phyloP scores from a whole-genome alignment of 306 rosid genomes.

The Quercus berberidifolia region DNA sequence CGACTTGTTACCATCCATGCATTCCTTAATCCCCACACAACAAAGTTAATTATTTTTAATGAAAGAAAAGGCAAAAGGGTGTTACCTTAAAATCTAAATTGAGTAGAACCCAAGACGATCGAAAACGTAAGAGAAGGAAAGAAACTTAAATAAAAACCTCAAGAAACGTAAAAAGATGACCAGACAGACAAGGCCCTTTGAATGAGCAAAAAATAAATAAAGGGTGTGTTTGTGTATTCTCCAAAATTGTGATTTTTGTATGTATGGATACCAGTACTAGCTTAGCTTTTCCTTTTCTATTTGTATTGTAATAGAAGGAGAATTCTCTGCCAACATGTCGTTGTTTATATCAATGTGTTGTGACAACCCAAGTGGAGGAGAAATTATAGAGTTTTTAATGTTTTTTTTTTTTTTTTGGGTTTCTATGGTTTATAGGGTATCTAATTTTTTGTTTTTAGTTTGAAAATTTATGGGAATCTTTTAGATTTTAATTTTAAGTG shows the following conservation, averaged over 20 bases:
- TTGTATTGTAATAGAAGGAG: conserved; percentile 14
- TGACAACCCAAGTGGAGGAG: not conserved
- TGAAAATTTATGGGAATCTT: too few relatives aligned
- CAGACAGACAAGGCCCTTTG: too few relatives aligned
- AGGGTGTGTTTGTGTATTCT: not conserved
- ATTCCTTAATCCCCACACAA: not conserved
- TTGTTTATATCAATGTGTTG: not conserved
- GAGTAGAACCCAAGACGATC: conserved; percentile 1
- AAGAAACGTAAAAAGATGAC: not conserved
- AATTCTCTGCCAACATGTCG: conserved; percentile 36
- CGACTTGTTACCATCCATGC: not conserved
- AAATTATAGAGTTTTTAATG: not conserved
- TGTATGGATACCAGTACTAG: too few relatives aligned
- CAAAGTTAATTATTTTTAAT: too few relatives aligned
- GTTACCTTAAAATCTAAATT: not conserved
- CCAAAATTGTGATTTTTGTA: too few relatives aligned
- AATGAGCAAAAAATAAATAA: not conserved
- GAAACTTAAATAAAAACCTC: not conserved
- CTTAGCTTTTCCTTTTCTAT: too few relatives aligned
- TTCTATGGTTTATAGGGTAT: not conserved
- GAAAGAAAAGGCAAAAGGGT: not conserved
- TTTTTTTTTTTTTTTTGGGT: not conserved
- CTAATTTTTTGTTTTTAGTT: too few relatives aligned
- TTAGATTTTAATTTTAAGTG: too few relatives aligned
- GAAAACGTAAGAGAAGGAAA: conserved; percentile 12